Evolutionary conservation across 805 yeast species (phyloP), one percentile per base, ranked within the genome.

Genomic region (Jamesozyma spencerorum): DNA sequence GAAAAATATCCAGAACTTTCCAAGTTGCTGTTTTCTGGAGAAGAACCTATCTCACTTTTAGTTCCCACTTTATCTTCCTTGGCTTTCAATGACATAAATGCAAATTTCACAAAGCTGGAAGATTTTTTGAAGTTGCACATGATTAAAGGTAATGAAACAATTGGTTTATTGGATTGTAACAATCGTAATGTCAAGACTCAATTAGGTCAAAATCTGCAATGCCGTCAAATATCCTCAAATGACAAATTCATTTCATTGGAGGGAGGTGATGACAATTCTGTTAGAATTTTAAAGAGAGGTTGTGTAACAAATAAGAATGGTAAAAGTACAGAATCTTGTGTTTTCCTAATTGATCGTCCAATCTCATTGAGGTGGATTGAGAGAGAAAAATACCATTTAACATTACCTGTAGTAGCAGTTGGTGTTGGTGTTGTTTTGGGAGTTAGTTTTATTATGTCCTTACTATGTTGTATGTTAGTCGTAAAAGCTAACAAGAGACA

Each of bases 351-450:
- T 35, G 90, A 84, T 47, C 68, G 75, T 37, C 85, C 88, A 2
- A 63, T 84, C n/a, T 72, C 74, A 30, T 70, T 81, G 18, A 55
- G 59, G 1, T 83, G 94, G 92, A 55, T 80, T 5, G 70, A 71
- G 26, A 55, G 54, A n/a, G 64, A 60, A 54, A 69, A 17, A 70
- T 64, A 77, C 34, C 81, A 74, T 44, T 58, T 83, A 18, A 80
- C 73, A 45, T 60, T 84, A 29, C 87, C 92, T 5, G 69, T 76
- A 39, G 69, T 79, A 15, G 84, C 90, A 12, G 63, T 82, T 26
- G 79, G 79, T 0, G 58, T 82, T 20, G 94, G 92, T 5, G 64
- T 81, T 3, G 60, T 81, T 2, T 51, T 80, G 7, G 90, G 90
- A 0, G 66, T 79, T 24, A 47, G 79, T 13, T 43, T 47, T 17